Evolutionary conservation across 805 yeast genomes (phyloP).

Genomic region (Kazachstania africana): DNA sequence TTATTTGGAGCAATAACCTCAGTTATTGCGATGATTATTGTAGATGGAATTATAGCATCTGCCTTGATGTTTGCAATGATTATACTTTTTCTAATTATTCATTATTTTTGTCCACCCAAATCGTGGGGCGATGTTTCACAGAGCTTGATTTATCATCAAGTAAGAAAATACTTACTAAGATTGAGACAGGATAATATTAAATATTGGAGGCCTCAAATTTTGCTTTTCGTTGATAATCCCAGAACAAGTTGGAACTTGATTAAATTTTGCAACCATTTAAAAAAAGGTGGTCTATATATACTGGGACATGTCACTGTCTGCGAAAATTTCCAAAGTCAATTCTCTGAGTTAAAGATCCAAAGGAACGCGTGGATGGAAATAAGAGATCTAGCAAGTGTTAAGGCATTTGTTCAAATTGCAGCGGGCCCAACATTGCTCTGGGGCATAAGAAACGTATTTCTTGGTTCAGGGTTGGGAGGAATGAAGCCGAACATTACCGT

Average conservation of each 20-base stretch:
- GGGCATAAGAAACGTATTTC: slow-evolving; percentile 87
- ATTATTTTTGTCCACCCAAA: slow-evolving; percentile 86
- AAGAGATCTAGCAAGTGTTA: slow-evolving; percentile 64
- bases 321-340: slow-evolving; percentile 50
- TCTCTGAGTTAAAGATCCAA: slow-evolving; percentile 59
- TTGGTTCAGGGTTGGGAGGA: slow-evolving; percentile 96
- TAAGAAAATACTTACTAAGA: slow-evolving; percentile 70
- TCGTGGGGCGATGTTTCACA: slow-evolving; percentile 99
- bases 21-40: slow-evolving; percentile 80
- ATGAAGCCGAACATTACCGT: slow-evolving; percentile 96
- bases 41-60: slow-evolving; percentile 83
- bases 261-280: slow-evolving; percentile 84
- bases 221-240: slow-evolving; percentile 83
- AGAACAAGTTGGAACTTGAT: slow-evolving; percentile 85
- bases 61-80: slow-evolving; percentile 55
- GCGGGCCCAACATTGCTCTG: slow-evolving; percentile 80
- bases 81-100: slow-evolving; percentile 65
- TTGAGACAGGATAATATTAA: slow-evolving; percentile 87
- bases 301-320: slow-evolving; percentile 75
- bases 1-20: slow-evolving; percentile 60
- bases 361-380: slow-evolving; percentile 74
- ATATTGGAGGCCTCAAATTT: slow-evolving; percentile 95
- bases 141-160: slow-evolving; percentile 89
- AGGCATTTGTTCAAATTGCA: slow-evolving; percentile 90
- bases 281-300: slow-evolving; percentile 89